Evolutionary conservation across 768 basidiomycete genomes (phyloP), one percentile per base, ranked within the genome.

Genomic region (Boletus edulis): DNA sequence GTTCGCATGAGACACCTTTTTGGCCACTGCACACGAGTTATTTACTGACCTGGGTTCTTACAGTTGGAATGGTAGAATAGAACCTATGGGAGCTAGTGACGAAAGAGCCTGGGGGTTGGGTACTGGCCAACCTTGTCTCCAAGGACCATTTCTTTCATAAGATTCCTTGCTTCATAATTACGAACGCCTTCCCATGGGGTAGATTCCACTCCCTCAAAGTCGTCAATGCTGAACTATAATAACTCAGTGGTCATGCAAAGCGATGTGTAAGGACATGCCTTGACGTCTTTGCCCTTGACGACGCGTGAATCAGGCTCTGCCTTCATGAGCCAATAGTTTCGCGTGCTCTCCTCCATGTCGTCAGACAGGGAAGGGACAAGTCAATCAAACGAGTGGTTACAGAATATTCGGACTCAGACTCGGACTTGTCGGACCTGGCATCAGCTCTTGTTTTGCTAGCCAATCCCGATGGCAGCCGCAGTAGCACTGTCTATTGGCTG

Each of bases 101-200:
- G 24, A 42, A 14, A 17, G 34, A 46, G 24, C 14, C 12, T 31
- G 42, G 27, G 6, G 17, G 45, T 14, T 41, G 29, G 20, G 47
- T n/a, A 29, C 34, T 0, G 43, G 51, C 74, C 15, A 32, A 87
- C 91, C 76, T 88, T 82, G 66, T 93, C 89, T 40, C 86, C 87
- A 17, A 79, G 64, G 56, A 75, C 76, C 91, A 92, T 93, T 65
- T 84, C 81, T 67, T 85, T 88, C 85, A 93, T 92, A 57, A 91
- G 65, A 67, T 92, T 92, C 55, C 85, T 78, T 8, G 91, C 91
- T 68, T 91, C 87, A 60, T 85, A 86, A 62, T 91, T 92, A 35
- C 91, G 77, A 20, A 93, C 91, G n/a, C 91, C 91, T 64, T 92
- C 91, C 91, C 91, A 93, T 34, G 89, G 76, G 0, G 90, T 90